Percentiles rank a stretch among this genome's conserved stretches.
Evolutionary conservation across 2,329 filamentous ascomycete species (phyloP).

Genomic region (Escovopsis sp.): DNA sequence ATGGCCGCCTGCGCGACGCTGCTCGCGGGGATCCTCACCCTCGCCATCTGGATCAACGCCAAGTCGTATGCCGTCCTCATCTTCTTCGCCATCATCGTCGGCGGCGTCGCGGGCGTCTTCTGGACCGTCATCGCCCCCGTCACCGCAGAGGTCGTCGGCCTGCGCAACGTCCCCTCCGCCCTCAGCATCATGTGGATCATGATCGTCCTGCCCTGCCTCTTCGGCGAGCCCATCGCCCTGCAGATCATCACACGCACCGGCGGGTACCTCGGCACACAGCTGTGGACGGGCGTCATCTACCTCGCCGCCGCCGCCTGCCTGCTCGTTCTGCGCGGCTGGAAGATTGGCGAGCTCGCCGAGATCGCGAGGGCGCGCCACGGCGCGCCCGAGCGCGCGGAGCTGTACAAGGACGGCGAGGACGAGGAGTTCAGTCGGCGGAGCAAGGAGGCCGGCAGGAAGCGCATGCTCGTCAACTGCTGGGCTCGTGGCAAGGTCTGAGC

Average conservation of each 20-base stretch:
- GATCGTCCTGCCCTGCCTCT: slow-evolving; percentile 56
- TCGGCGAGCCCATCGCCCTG: slow-evolving; percentile 49
- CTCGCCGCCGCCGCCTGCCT: slow-evolving; percentile 28
- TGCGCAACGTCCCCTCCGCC: slow-evolving; percentile 51
- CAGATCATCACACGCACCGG: slow-evolving; percentile 30
- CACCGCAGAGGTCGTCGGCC: slow-evolving; percentile 57
- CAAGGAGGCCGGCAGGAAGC: slow-evolving; percentile 16
- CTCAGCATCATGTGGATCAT: slow-evolving; percentile 60
- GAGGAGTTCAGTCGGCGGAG: slow-evolving; percentile 17
- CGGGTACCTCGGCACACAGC: slow-evolving; percentile 37
- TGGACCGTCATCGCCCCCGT: slow-evolving; percentile 58
- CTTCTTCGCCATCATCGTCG: slow-evolving; percentile 58
- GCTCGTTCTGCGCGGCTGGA: slow-evolving; percentile 23
- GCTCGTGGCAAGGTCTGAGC: slow-evolving; percentile 14
- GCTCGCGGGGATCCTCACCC: slow-evolving; percentile 45
- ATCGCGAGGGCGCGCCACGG: slow-evolving; percentile 17
- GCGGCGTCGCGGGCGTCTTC: slow-evolving; percentile 55
- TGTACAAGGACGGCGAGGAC: slow-evolving; percentile 16
- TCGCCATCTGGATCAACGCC: slow-evolving; percentile 61
- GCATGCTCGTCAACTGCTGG: slow-evolving; percentile 19
- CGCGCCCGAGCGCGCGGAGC: slow-evolving; percentile 15
- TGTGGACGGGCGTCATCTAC: slow-evolving; percentile 49
- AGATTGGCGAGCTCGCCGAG: slow-evolving; percentile 21
- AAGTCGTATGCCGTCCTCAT: slow-evolving; percentile 50
- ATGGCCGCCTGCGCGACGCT: slow-evolving; percentile 53